Evolutionary conservation across 1,139 yeast species (phyloP).

Genomic region (Candida sojae): DNA sequence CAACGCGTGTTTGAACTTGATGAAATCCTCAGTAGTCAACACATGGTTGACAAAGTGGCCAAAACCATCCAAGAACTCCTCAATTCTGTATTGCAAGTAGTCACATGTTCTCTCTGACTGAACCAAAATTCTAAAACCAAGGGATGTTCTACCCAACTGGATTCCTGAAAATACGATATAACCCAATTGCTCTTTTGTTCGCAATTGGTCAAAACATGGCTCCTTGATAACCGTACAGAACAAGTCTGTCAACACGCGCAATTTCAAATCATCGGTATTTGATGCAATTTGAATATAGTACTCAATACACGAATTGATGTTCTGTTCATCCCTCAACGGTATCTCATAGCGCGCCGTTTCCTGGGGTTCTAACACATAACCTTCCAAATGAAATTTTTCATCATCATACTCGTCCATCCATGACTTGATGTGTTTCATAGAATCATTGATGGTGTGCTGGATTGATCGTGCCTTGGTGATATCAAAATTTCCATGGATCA

Average conservation of each 20-base stretch:
- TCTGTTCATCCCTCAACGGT: conserved; percentile 60
- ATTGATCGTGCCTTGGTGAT: conserved; percentile 51
- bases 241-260: conserved; percentile 58
- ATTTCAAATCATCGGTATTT: conserved; percentile 28
- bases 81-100: conserved; percentile 77
- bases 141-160: conserved; percentile 67
- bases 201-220: conserved; percentile 84
- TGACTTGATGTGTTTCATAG: conserved; percentile 25
- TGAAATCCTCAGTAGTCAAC: conserved; percentile 63
- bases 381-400: conserved; percentile 24
- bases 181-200: conserved; percentile 89
- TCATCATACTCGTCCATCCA: conserved; percentile 43
- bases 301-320: conserved; percentile 84
- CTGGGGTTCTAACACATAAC: conserved; percentile 45
- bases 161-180: conserved; percentile 84
- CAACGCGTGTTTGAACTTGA: conserved; percentile 68
- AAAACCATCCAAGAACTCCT: conserved; percentile 54
- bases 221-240: conserved; percentile 74
- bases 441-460: conserved; percentile 19
- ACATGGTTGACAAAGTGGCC: conserved; percentile 33
- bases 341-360: conserved; percentile 52
- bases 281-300: conserved; percentile 71
- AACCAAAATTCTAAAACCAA: conserved; percentile 76
- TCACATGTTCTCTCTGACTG: conserved; percentile 83
- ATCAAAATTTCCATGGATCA: conserved; percentile 78